These are phyloP conservation scores for Fusarium avenaceum DNA, from an alignment of 2,329 filamentous ascomycete species.

Conservation along the genomic window DNA sequence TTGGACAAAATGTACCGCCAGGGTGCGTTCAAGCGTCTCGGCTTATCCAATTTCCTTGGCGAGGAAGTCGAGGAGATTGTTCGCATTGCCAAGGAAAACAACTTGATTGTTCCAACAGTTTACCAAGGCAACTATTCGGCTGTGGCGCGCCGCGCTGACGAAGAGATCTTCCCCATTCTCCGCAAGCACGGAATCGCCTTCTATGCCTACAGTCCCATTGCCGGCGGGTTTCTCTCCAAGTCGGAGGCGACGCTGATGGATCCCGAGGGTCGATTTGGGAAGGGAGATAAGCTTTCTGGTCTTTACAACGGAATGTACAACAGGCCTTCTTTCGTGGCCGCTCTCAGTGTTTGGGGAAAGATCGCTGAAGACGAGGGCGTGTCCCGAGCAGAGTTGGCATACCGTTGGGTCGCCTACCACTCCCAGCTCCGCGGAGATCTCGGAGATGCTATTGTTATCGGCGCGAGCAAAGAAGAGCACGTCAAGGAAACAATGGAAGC, in stretches of 20 bases:
- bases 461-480: background rate
- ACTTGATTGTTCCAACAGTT: background rate
- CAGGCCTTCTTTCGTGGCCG: too few relatives aligned
- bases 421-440: background rate
- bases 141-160: background rate
- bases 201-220: slow-evolving; percentile 2
- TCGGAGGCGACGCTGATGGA: too few relatives aligned
- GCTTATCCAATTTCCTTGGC: background rate
- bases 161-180: background rate
- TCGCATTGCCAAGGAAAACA: background rate
- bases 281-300: too few relatives aligned
- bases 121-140: slow-evolving; percentile 6
- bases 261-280: too few relatives aligned
- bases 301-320: too few relatives aligned
- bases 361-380: background rate
- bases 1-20: background rate
- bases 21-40: background rate
- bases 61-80: background rate
- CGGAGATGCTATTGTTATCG: background rate
- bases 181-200: background rate
- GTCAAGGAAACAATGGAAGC: background rate
- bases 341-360: background rate
- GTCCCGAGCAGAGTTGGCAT: too few relatives aligned
- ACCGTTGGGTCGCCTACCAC: slow-evolving; percentile 1
- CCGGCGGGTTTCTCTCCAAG: slow-evolving; percentile 4